Evolutionary conservation across 495 filamentous ascomycete species (phyloP), one percentile per base, ranked within the genome.

Genomic region (Daldinia decipiens): DNA sequence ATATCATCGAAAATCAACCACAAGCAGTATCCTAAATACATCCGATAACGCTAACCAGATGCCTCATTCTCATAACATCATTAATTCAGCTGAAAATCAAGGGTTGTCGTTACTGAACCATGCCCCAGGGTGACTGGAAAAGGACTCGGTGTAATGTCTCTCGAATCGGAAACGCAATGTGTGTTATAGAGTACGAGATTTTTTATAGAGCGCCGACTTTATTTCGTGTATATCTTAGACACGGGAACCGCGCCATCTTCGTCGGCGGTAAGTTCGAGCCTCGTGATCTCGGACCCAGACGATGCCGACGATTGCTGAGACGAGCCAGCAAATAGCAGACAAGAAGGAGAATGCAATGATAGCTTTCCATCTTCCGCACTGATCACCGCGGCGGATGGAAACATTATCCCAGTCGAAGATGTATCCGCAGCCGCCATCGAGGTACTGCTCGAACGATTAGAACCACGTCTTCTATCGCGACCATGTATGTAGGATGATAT

Each of bases 371-470:
- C 86, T 82, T 38, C 82, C 76, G 73, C 89, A 92, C 8, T 78
- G 75, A 4, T 82, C 93, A 34, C 85, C 86, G 59, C 87, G 88
- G 74, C 94, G 86, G 38, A 93, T 92, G 5, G 91, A 92, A 39
- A 98, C 91, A 70, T 95, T 92, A 68, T 91, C 89, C 65, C 95
- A 97, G 77, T 98, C 89, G 15, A 97, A 95, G n/a, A 97, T 91
- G 57, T 81, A 82, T 55, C 88, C 89, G 74, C 89, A 92, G 40
- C 78, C 70, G 50, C 84, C 72, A 15, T 79, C 66, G 29, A 81
- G 59, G 43, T 83, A 70, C 74, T 79, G 19, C 5, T 50, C 7
- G 2, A 15, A 1, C 1, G 27, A 26, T 75, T 59, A 78, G 55
- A 59, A 50, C 57, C 29, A 13, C 7, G 24, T 11, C 6, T 40